Evolutionary conservation across 2,329 filamentous ascomycete species (phyloP), one percentile per base, ranked within the genome.

Genomic region (Aspergillus sp.): DNA sequence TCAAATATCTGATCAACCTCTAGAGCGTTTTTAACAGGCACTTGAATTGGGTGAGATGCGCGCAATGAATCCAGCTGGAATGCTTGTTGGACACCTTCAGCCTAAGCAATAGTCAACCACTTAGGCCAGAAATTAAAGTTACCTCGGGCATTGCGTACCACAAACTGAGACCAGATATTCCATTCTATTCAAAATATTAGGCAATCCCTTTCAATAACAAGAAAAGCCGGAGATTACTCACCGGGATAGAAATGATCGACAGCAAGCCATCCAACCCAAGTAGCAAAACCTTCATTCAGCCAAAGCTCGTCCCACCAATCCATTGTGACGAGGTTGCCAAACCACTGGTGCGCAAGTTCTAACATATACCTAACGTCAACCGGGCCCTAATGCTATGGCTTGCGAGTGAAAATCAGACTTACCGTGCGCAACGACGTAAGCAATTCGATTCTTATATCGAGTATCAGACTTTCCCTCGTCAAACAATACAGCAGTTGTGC

Each of bases 1-100:
- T 99, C 95, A 70, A 99, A 99, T 64, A 98, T 96, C 75, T 99
- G 95, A 74, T 98, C 96, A 63, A 98, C 91, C 66, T 98, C 95
- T 11, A 98, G 84, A 30, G 93, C 95, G 72, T 97, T 93, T 66
- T 87, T 88, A 30, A 99, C 95, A 0, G 92, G 90, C 6, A 99
- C 95, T 74, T 99, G 93, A 65, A 99, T 97, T 8, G 95, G 90
- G 74, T 99, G 95, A 49, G 92, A 96, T 42, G 91, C 90, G 47
- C 95, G 89, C 64, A 99, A 85, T 45, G 90, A 88, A 70, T 99
- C 95, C 30, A 99, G 85, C 64, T 87, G 84, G 75, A 97, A 96
- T 56, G 93, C 93, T 80, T 86, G 87, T 83, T 96, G 91, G 80
- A 96, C 90, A 68, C 89, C 90, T 80, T 98, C 95, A 77, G 91